Evolutionary conservation across 139 green algal genomes (phyloP), one percentile per base, ranked within the genome.

Genomic region (Chlorella sorokiniana): DNA sequence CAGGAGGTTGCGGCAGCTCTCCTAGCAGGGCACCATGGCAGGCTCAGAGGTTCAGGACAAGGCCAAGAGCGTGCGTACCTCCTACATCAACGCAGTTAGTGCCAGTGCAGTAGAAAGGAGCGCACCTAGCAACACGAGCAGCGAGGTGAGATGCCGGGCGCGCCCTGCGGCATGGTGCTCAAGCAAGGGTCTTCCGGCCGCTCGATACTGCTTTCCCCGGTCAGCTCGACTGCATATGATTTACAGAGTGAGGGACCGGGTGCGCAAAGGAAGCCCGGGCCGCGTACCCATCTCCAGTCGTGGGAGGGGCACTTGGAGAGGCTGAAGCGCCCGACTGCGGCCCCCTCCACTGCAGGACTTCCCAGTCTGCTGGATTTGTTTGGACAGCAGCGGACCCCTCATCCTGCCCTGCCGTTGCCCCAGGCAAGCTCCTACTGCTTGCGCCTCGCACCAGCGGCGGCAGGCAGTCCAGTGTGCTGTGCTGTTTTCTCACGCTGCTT

Each of bases 321-420:
- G 75, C 45, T 44, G 33, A 56, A 20, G 27, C 22, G 41, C 41
- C 27, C 10, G 11, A 52, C 31, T 8, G 23, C 61, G 74, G 11
- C 38, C 62, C 69, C n/a, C 45, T 25, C 35, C 38, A 9, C 14
- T 33, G 69, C 79, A 88, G 72, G 84, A 88, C 23, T 38, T 29
- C 18, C 79, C 45, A 6, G 65, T 95, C 0, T 97, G 94, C 86
- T 97, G 93, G 93, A 95, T 97, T 56, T 97, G 94, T 70, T 67
- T 97, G 14, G 93, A 96, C 41, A 79, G 67, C 1, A 81, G 69
- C 20, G 83, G 72, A 31, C 76, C 82, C 9, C 86, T 96, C 0
- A 69, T 87, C 4, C 81, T 78, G 20, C 89, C 91, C 5, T 97
- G 93, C 85, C 89, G 83, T 27, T 97, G 93, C 75, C 93, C 93